These are phyloP conservation scores for Cryptosporidium andersoni DNA, from an alignment of 169 alveolate genomes.

Conservation along the genomic window DNA sequence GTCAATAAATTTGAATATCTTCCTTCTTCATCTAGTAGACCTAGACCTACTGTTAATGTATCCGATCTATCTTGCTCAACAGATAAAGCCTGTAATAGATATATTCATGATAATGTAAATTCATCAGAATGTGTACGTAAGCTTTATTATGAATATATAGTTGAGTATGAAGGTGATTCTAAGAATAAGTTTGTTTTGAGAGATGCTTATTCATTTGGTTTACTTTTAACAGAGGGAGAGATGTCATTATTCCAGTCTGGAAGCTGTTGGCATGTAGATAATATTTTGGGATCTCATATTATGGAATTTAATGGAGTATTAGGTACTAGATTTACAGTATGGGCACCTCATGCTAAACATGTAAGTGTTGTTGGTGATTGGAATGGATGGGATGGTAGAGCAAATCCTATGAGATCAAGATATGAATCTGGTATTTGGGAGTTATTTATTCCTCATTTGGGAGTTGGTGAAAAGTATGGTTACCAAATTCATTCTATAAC, in stretches of 20 bases:
- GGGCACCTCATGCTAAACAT: conserved; percentile 78
- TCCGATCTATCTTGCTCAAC: conserved; percentile 9
- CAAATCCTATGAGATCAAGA: conserved; percentile 78
- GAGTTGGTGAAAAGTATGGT: conserved; percentile 77
- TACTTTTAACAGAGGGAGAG: conserved; percentile 72
- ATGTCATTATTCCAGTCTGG: conserved; percentile 78
- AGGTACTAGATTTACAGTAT: conserved; percentile 78
- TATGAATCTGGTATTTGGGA: conserved; percentile 81
- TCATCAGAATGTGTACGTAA: conserved; percentile 46
- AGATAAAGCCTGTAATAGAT: conserved; percentile 61
- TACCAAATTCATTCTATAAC: conserved; percentile 74
- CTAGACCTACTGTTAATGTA: background rate
- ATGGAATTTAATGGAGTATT: conserved; percentile 74
- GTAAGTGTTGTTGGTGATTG: conserved; percentile 81
- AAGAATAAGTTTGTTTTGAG: conserved; percentile 32
- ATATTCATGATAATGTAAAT: conserved; percentile 43
- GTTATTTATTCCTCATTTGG: conserved; percentile 75
- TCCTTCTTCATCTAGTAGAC: conserved; percentile 1
- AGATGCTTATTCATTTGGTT: conserved; percentile 76
- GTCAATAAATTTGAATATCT: background rate
- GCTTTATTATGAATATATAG: conserved; percentile 72
- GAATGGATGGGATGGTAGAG: conserved; percentile 82
- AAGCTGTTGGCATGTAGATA: conserved; percentile 82
- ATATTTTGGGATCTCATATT: conserved; percentile 77
- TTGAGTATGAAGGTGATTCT: conserved; percentile 71